phyloP scores from a whole-genome alignment of 371 early-diverging fungal species.

The Saksenaea vasiformis region DNA sequence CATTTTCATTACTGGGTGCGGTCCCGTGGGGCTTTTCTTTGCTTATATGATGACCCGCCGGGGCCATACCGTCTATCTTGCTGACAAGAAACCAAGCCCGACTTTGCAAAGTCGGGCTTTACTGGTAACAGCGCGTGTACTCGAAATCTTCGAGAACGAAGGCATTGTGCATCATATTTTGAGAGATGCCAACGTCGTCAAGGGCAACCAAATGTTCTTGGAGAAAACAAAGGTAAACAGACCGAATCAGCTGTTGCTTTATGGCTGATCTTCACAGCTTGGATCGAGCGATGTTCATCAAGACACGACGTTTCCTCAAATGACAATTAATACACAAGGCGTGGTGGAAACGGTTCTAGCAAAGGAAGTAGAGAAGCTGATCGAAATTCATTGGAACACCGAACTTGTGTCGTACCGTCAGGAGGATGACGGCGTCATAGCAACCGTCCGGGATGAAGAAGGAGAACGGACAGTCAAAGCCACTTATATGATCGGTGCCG shows the following conservation, averaged over 20 bases:
- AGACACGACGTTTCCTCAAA: conserved; percentile 34
- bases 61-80: conserved; percentile 41
- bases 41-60: conserved; percentile 33
- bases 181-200: conserved; percentile 15
- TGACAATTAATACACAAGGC: conserved; percentile 30
- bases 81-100: conserved; percentile 36
- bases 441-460: conserved; percentile 10
- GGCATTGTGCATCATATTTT: conserved; percentile 30
- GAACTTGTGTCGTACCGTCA: conserved; percentile 32
- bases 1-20: conserved; percentile 44
- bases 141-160: conserved; percentile 36
- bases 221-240: conserved; percentile 23
- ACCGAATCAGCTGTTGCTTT: background rate
- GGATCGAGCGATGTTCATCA: conserved; percentile 18
- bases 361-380: conserved; percentile 5
- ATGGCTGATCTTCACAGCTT: conserved; percentile 7
- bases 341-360: conserved; percentile 22
- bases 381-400: conserved; percentile 31
- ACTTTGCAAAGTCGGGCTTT: conserved; percentile 47
- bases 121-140: conserved; percentile 34
- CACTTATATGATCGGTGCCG: conserved; percentile 40
- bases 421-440: conserved; percentile 23
- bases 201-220: conserved; percentile 24
- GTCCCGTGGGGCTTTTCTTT: conserved; percentile 48
- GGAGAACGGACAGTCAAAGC: conserved; percentile 13